Percentiles rank a stretch among this genome's conserved stretches.
phyloP scores from a whole-genome alignment of 306 rosid genomes.

The Betula pendula region DNA sequence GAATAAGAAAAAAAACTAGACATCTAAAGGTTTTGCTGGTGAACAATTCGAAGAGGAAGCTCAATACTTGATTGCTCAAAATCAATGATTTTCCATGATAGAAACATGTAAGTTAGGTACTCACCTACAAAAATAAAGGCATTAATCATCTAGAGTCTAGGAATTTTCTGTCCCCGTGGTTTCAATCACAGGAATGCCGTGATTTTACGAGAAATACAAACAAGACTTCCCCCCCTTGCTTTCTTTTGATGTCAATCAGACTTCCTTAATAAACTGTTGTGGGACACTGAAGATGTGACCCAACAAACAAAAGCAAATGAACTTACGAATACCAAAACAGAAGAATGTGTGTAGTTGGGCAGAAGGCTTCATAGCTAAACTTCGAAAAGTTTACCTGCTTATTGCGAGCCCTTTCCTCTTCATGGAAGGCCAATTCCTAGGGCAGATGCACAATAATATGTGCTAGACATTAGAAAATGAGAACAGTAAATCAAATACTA shows the following conservation, averaged over 20 bases:
- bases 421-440: constrained; percentile 63
- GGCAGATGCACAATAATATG: constrained; percentile 20
- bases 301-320: neutral
- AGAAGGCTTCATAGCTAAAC: neutral
- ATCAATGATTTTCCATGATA: neutral
- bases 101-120: neutral
- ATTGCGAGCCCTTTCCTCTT: constrained; percentile 65
- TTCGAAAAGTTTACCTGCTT: constrained; percentile 50
- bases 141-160: constrained; percentile 1
- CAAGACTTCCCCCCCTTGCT: neutral
- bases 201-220: neutral
- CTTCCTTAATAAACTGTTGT: neutral
- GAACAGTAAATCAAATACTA: constrained; percentile 1
- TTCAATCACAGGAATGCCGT: constrained; percentile 1
- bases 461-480: constrained; percentile 1
- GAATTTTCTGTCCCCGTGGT: neutral
- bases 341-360: neutral
- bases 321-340: neutral
- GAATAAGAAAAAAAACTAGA: constrained; percentile 19
- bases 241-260: neutral
- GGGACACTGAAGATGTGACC: no score
- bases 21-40: constrained; percentile 4
- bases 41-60: neutral
- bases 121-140: neutral
- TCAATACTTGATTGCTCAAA: neutral